These are phyloP conservation scores for Lichtheimia hyalospora DNA, from an alignment of 371 early-diverging fungal genomes.

Conservation along the genomic window DNA sequence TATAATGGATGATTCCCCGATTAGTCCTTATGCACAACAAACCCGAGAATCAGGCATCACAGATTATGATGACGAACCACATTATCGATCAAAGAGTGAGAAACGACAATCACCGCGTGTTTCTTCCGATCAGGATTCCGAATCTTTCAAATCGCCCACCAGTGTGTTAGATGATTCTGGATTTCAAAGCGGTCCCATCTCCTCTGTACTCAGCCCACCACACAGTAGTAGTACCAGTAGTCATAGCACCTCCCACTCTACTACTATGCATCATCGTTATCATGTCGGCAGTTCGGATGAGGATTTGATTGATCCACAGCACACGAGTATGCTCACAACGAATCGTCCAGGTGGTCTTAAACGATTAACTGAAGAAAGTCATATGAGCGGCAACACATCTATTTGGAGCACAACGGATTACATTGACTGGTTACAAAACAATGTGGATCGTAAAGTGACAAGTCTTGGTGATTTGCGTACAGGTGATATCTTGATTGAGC, in stretches of 20 bases:
- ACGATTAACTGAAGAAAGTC: constrained; percentile 19
- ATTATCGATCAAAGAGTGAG: background rate
- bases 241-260: constrained; percentile 15
- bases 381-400: background rate
- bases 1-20: background rate
- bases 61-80: constrained; percentile 13
- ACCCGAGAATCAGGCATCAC: constrained; percentile 12
- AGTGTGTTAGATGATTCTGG: constrained; percentile 13
- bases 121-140: background rate
- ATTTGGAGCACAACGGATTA: constrained; percentile 39
- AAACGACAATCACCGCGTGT: background rate
- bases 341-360: constrained; percentile 18
- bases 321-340: constrained; percentile 19
- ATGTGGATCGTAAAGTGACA: constrained; percentile 24
- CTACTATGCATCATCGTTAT: too few species aligned
- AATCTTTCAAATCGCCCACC: background rate
- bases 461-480: constrained; percentile 43
- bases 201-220: constrained; percentile 9
- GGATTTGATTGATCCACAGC: constrained; percentile 45
- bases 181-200: constrained; percentile 11
- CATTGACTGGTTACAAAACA: constrained; percentile 56
- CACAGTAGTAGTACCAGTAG: background rate
- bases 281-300: constrained; percentile 17
- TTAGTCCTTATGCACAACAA: constrained; percentile 1
- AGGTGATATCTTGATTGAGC: constrained; percentile 48